phyloP scores from a whole-genome alignment of 768 basidiomycete genomes.

The Mycena maculata region DNA sequence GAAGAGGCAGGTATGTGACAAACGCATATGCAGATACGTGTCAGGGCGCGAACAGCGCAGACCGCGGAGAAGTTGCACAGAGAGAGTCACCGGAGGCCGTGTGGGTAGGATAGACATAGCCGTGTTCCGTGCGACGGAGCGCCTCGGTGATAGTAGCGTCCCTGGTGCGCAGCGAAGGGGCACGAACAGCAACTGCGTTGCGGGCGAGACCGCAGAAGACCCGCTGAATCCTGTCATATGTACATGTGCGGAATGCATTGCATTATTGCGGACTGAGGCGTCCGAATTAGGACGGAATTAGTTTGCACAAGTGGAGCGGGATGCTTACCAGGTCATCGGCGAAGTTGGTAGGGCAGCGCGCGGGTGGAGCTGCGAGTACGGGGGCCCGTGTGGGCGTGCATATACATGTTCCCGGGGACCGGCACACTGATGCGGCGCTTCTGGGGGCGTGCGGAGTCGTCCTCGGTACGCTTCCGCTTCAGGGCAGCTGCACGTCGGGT shows the following conservation, averaged over 20 bases:
- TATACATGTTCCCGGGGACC: not conserved
- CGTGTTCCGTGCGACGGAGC: constrained; percentile 2
- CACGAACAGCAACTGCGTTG: not conserved
- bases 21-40: constrained; percentile 3
- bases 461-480: constrained; percentile 63
- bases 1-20: constrained; percentile 15
- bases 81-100: constrained; percentile 13
- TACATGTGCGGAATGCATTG: constrained; percentile 8
- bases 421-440: constrained; percentile 33
- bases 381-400: constrained; percentile 11
- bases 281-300: constrained; percentile 21
- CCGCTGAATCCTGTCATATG: constrained; percentile 20
- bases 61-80: not conserved
- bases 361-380: constrained; percentile 29
- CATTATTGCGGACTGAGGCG: constrained; percentile 8
- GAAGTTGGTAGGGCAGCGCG: constrained; percentile 25
- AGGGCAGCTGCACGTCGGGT: constrained; percentile 38
- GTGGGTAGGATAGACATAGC: not conserved
- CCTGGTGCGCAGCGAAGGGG: not conserved
- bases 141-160: constrained; percentile 15
- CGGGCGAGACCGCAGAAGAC: constrained; percentile 11
- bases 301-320: not conserved
- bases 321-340: constrained; percentile 23
- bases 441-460: constrained; percentile 29
- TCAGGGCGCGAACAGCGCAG: constrained; percentile 2